phyloP scores from a whole-genome alignment of 78 protist genomes.

The Chrysochromulina tobinii region DNA sequence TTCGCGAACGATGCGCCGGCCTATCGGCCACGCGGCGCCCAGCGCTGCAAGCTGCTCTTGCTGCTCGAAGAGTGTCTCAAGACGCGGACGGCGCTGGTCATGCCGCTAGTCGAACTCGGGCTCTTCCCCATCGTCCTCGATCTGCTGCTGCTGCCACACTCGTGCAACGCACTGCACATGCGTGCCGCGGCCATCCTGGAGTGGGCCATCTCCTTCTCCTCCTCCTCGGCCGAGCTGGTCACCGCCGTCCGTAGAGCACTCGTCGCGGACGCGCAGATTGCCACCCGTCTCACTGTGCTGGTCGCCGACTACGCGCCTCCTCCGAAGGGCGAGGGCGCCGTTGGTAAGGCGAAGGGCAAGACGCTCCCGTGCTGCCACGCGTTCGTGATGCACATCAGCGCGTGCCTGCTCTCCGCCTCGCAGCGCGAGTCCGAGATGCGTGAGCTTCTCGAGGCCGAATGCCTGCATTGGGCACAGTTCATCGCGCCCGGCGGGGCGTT shows the following conservation, averaged over 20 bases:
- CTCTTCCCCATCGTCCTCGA: constrained; percentile 1
- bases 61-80: not conserved
- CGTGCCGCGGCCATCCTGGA: not conserved
- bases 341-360: not conserved
- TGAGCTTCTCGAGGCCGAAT: not conserved
- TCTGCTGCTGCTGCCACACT: not conserved
- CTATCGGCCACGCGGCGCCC: not conserved
- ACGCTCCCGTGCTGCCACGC: not conserved
- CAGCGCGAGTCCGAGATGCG: not conserved
- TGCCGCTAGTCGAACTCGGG: not conserved
- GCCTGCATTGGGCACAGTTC: not conserved
- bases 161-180: not conserved
- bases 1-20: no score
- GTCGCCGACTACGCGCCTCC: not conserved
- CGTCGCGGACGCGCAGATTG: not conserved
- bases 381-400: not conserved
- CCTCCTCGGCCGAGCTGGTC: not conserved
- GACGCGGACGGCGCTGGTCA: no score
- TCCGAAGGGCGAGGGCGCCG: not conserved
- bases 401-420: not conserved
- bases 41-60: not conserved
- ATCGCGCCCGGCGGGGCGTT: not conserved
- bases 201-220: not conserved
- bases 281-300: not conserved
- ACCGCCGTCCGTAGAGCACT: not conserved